These are phyloP conservation scores for Poa annua DNA, from an alignment of 176 grass and related monocot species.

Conservation along the genomic window DNA sequence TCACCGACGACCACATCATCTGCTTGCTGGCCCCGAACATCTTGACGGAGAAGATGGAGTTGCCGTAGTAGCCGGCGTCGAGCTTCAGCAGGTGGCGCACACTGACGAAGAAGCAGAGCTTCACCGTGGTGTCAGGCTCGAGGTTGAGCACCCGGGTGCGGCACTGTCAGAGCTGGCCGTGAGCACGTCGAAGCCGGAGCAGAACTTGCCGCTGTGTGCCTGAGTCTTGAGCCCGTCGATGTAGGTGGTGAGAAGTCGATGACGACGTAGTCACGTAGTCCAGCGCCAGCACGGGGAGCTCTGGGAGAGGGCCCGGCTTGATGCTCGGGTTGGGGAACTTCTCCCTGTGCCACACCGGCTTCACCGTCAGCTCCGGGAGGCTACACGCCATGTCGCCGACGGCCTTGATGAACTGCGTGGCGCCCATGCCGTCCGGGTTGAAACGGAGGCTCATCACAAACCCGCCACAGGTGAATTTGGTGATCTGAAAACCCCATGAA, in stretches of 20 bases:
- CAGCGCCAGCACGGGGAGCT: conserved; percentile 48
- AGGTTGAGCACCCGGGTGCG: conserved; percentile 59
- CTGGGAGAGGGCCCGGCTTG: conserved; percentile 50
- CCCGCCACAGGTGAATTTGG: conserved; percentile 67
- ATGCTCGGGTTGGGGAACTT: conserved; percentile 62
- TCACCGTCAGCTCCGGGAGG: conserved; percentile 44
- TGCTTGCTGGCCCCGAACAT: conserved; percentile 32
- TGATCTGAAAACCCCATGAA: conserved; percentile 46
- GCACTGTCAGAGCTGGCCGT: conserved; percentile 62
- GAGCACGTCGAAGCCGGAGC: conserved; percentile 70
- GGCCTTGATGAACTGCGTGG: conserved; percentile 58
- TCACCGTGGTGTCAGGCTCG: conserved; percentile 39
- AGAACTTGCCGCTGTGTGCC: conserved; percentile 63
- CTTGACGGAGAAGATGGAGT: conserved; percentile 68
- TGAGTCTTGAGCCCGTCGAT: conserved; percentile 54
- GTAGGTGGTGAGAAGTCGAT: conserved; percentile 57
- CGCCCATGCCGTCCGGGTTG: conserved; percentile 72
- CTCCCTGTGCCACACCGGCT: conserved; percentile 64
- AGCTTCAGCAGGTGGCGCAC: conserved; percentile 62
- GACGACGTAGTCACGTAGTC: conserved; percentile 33
- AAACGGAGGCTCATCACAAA: conserved; percentile 67
- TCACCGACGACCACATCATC: conserved; percentile 40
- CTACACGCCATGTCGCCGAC: conserved; percentile 66
- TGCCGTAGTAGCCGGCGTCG: conserved; percentile 65
- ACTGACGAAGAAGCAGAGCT: conserved; percentile 64